Conservation (phyloP, 2,329 filamentous ascomycete species). For the Colletotrichum viniferum region DNA sequence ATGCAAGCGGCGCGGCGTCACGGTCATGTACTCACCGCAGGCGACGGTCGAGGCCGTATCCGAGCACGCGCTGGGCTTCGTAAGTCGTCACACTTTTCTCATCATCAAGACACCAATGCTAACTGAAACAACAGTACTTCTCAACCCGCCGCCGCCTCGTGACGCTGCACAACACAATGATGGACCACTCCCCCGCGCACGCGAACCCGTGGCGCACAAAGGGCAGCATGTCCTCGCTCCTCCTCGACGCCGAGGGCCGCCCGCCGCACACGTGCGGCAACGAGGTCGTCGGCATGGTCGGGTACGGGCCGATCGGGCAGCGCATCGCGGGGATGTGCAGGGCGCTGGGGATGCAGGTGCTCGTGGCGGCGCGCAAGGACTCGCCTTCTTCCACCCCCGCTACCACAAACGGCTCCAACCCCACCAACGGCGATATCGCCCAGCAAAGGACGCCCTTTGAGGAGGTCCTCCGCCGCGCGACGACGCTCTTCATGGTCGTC, state of each 20-base stretch:
- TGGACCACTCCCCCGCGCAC: constrained; percentile 1
- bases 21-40: constrained; percentile 25
- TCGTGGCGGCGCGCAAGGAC: constrained; percentile 27
- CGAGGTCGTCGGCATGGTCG: constrained; percentile 31
- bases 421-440: background rate
- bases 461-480: constrained; percentile 25
- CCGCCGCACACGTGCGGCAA: constrained; percentile 29
- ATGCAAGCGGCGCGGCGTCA: constrained; percentile 22
- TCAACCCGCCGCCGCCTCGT: constrained; percentile 25
- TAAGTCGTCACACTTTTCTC: background rate
- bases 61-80: constrained; percentile 27
- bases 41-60: constrained; percentile 26
- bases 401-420: background rate
- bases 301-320: constrained; percentile 29
- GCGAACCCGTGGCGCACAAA: constrained; percentile 22
- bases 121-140: constrained; percentile 19
- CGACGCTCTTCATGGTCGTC: constrained; percentile 28
- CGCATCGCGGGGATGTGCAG: constrained; percentile 25
- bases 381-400: background rate
- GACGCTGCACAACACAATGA: constrained; percentile 24
- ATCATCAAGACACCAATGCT: background rate
- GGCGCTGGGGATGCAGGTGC: constrained; percentile 26
- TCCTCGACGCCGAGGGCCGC: constrained; percentile 21
- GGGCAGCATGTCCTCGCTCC: constrained; percentile 20
- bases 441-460: constrained; percentile 12